Base-by-base conservation (phyloP, 2,329 filamentous ascomycete species). In the Calonectria leucothoes region DNA sequence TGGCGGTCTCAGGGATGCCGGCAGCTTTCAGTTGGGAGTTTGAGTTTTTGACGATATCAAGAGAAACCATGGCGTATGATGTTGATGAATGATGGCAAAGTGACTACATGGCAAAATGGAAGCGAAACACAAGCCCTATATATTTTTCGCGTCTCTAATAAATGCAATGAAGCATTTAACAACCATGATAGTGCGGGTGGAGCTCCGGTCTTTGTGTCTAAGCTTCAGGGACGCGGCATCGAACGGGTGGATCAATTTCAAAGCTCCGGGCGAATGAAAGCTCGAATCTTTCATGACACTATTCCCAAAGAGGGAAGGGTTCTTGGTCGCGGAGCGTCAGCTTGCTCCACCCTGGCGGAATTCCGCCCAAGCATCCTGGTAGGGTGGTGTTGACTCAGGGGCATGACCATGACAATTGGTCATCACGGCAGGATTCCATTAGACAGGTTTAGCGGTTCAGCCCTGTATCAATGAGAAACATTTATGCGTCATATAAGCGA, bases 21-120 rank as follows among this genome's bases (percentile, higher is more conserved):
- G 76, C 70, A 48, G 82, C 80, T 76, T 82, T 83, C 75, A 88
- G 82, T 17, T 78, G 82, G 15, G 81, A 80, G 75, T 87, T 87
- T 70, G 84, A 84, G 10, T 80, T 80, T 64, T 78, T 73, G 27
- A 87, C 79, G 66, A 83, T 75, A 55, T 78, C 75, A 73, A 80
- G 76, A 27, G 82, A 71, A 42, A 85, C 84, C 85, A 68, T 69
- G 42, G n/a, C 52, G 66, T 4, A 11, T 35, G 15, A 14, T 66
- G 17, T 25, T 64, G 6, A 14, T 59, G 3, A 6, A 25, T 14
- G 31, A 7, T n/a, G 10, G 17, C 1, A 39, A 20, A 17, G 11
- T 11, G 20, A 37, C 15, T 37, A 39, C 27, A 27, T 6, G 5
- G 10, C 6, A 25, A 20, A 6, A 25, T 27, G 5, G 8, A 3